Conservation (phyloP, 2,329 filamentous ascomycete genomes). For the Allantophomopsis lycopodina region DNA sequence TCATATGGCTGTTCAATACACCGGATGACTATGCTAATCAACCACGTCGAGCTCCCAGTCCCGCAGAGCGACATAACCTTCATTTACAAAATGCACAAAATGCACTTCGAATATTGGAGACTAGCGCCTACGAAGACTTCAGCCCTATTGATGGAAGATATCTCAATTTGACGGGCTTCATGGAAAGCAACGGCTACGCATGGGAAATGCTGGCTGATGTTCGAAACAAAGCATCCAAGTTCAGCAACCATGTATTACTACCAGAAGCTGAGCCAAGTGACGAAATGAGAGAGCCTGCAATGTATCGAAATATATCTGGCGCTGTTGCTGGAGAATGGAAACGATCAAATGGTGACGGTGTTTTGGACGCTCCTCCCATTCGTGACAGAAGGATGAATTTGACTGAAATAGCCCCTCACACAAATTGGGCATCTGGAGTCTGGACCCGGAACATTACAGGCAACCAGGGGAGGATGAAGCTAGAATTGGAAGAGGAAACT, state of each 20-base stretch:
- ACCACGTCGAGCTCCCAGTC: not conserved
- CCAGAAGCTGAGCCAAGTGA: not conserved
- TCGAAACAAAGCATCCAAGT: conserved; percentile 37
- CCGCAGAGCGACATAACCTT: not conserved
- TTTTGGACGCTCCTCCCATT: not conserved
- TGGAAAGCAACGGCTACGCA: conserved; percentile 57
- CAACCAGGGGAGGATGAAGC: conserved; percentile 48
- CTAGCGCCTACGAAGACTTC: too few relatives aligned
- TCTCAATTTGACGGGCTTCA: conserved; percentile 66
- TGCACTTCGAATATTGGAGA: not conserved
- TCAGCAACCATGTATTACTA: conserved; percentile 2
- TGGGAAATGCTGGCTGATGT: conserved; percentile 64
- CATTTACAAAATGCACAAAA: not conserved
- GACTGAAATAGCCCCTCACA: conserved; percentile 46
- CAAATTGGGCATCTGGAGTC: conserved; percentile 47
- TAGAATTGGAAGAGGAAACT: conserved; percentile 47
- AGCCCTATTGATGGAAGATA: not conserved
- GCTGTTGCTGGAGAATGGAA: conserved; percentile 18
- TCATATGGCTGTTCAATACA: not conserved
- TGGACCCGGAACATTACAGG: conserved; percentile 79
- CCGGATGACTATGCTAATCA: not conserved
- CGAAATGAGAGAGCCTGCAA: conserved; percentile 1
- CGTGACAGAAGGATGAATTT: conserved; percentile 30
- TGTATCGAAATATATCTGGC: conserved; percentile 19
- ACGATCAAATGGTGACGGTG: conserved; percentile 6